Percentiles rank a stretch among this genome's conserved stretches.
These are phyloP conservation scores for Pythium guiyangense DNA, from an alignment of 352 stramenopile species.

Conservation along the genomic window DNA sequence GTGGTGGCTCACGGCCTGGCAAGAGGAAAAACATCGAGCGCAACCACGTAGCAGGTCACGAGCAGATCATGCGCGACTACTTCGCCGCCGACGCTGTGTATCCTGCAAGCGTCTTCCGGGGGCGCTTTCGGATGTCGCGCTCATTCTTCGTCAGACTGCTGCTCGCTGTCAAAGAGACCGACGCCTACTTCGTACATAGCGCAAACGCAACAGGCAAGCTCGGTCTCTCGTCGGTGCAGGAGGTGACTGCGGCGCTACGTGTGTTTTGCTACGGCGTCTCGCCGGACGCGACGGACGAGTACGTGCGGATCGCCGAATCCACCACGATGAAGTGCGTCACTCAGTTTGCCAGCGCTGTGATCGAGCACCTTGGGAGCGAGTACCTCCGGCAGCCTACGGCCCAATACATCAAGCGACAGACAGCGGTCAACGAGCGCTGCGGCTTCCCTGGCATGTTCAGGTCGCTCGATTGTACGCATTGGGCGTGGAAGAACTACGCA, in stretches of 20 bases:
- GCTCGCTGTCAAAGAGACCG: background rate
- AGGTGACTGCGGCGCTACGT: constrained; percentile 15
- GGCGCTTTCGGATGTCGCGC: constrained; percentile 6
- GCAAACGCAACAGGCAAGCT: constrained; percentile 6
- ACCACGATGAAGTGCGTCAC: constrained; percentile 11
- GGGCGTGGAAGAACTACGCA: constrained; percentile 25
- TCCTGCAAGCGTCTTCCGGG: background rate
- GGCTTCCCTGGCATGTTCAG: constrained; percentile 24
- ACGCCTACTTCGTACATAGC: constrained; percentile 7
- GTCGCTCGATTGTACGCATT: constrained; percentile 22
- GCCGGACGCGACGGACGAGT: constrained; percentile 14
- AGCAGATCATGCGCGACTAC: constrained; percentile 7
- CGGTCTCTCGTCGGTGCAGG: constrained; percentile 13
- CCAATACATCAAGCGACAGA: constrained; percentile 9
- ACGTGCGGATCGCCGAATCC: constrained; percentile 6
- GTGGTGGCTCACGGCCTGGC: constrained; percentile 3
- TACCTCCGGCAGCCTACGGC: constrained; percentile 12
- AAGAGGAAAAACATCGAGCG: constrained; percentile 4
- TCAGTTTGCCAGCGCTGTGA: constrained; percentile 4
- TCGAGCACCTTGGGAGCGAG: constrained; percentile 11
- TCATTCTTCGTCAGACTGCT: constrained; percentile 3
- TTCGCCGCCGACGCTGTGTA: background rate
- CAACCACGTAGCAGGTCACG: constrained; percentile 6
- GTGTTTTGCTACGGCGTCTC: constrained; percentile 13
- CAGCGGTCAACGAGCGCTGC: background rate